Conservation (phyloP, 352 stramenopile genomes). For the Phytophthora vignae region DNA sequence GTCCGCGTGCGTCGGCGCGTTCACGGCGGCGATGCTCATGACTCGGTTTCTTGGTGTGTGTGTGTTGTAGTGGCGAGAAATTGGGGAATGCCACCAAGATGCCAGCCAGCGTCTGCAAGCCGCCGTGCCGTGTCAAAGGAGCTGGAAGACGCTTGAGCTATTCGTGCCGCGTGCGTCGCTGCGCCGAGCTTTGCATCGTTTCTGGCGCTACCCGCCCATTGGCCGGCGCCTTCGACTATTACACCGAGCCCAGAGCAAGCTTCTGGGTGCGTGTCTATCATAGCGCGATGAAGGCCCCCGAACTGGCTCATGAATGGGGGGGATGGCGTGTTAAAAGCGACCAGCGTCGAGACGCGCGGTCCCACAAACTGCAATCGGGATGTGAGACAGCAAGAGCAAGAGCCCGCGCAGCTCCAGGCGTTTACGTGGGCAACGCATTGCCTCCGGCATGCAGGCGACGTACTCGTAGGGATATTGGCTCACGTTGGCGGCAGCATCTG, state of each 20-base stretch:
- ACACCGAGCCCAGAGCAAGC: background rate
- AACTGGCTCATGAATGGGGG: background rate
- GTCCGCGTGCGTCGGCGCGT: slow-evolving; percentile 16
- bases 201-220: slow-evolving; percentile 12
- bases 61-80: slow-evolving; percentile 1
- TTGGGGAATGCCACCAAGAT: slow-evolving; percentile 13
- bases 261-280: slow-evolving; percentile 17
- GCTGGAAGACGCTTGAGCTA: slow-evolving; percentile 7
- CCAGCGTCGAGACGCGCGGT: background rate
- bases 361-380: background rate
- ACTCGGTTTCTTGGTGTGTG: background rate
- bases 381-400: slow-evolving; percentile 2
- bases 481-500: background rate
- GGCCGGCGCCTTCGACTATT: slow-evolving; percentile 9
- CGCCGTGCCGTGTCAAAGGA: slow-evolving; percentile 15
- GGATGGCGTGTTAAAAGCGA: slow-evolving; percentile 31
- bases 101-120: background rate
- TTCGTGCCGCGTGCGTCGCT: slow-evolving; percentile 21
- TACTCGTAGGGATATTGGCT: too few relatives aligned
- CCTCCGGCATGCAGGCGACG: too few relatives aligned
- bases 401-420: background rate
- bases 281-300: background rate
- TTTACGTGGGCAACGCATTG: background rate
- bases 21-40: slow-evolving; percentile 19
- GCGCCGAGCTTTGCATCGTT: slow-evolving; percentile 14